Evolutionary conservation across 345 rosid species (phyloP), one percentile per base, ranked within the genome.

Genomic region (Melastoma malabathricum): DNA sequence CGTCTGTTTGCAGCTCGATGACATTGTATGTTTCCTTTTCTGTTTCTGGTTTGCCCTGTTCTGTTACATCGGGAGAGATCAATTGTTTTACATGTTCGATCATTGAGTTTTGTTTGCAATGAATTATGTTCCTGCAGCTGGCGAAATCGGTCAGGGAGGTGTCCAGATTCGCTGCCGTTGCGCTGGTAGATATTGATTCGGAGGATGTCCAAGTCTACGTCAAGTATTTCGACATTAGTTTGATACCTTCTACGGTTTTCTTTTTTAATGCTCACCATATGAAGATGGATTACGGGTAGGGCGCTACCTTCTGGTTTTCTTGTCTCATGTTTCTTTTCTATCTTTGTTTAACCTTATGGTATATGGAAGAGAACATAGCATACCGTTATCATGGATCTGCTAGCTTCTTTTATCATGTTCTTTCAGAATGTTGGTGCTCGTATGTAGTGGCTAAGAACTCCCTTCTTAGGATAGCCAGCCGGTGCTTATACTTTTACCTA

Each of bases 211-310:
- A 82, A 44, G 90, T 84, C 48, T 92, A 87, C 22, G 75, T 84
- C 13, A 84, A 83, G 58, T 92, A 87, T 52, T 92, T 92, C 56
- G 96, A 86, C 58, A 76, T 92, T 51, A 67, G 80, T 3, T 64
- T 82, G 45, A 47, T 72, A 16, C 98, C 98, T 3, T 84, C 95
- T 2, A 79, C 93, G 0, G 44, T 87, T 22, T 92, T 87, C 80
- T 92, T 92, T 81, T 84, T 92, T 80, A 92, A 92, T 52, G 89
- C 93, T 1, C 88, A 84, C 59, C 95, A 92, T 20, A 87, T 92
- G 89, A 92, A 92, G 72, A 71, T 92, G 83, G 98, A 92, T 72
- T 84, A 83, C 54, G 93, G 95, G 98, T 87, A 64, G 4, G 5
- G 2, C n/a, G n/a, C n/a, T n/a, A n/a, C n/a, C n/a, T n/a, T n/a